A percentile compares a stretch with the other conserved stretches of the same genome.
These are phyloP conservation scores for Basipetospora chlamydospora DNA, from an alignment of 2,329 filamentous ascomycete genomes.

Conservation along the genomic window DNA sequence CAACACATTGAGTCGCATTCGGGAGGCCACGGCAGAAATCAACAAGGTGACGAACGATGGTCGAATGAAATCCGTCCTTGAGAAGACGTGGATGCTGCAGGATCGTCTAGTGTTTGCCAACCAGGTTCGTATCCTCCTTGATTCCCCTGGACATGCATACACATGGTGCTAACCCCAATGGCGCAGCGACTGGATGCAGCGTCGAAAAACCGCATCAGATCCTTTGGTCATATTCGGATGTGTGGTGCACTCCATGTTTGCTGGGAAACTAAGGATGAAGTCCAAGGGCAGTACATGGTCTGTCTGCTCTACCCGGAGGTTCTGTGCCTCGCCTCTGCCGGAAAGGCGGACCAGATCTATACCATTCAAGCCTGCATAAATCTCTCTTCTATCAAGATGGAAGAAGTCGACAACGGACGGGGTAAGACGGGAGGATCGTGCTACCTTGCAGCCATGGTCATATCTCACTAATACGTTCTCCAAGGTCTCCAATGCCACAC, in stretches of 20 bases:
- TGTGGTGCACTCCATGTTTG: slow-evolving; percentile 75
- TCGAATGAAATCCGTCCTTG: slow-evolving; percentile 51
- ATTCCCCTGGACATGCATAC: not conserved
- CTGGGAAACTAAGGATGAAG: slow-evolving; percentile 56
- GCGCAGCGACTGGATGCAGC: slow-evolving; percentile 33
- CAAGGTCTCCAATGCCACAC: slow-evolving; percentile 76
- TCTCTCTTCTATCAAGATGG: slow-evolving; percentile 49
- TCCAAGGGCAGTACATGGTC: slow-evolving; percentile 70
- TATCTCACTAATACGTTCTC: slow-evolving; percentile 8
- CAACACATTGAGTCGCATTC: slow-evolving; percentile 54
- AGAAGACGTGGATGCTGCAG: slow-evolving; percentile 75
- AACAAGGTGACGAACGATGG: slow-evolving; percentile 74
- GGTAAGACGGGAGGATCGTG: slow-evolving; percentile 39
- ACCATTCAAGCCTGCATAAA: slow-evolving; percentile 61
- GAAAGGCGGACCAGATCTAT: slow-evolving; percentile 52
- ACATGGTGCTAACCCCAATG: not conserved
- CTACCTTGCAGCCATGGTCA: not conserved
- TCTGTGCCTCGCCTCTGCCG: slow-evolving; percentile 57
- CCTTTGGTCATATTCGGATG: slow-evolving; percentile 65
- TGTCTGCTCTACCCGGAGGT: slow-evolving; percentile 72
- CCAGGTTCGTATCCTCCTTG: slow-evolving; percentile 35
- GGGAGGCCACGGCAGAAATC: slow-evolving; percentile 63
- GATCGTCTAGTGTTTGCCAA: slow-evolving; percentile 63
- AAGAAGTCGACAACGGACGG: slow-evolving; percentile 61
- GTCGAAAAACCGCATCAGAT: slow-evolving; percentile 53